Evolutionary conservation across 2,329 filamentous ascomycete species (phyloP).

Genomic region (Sclerotiophoma versabilis): DNA sequence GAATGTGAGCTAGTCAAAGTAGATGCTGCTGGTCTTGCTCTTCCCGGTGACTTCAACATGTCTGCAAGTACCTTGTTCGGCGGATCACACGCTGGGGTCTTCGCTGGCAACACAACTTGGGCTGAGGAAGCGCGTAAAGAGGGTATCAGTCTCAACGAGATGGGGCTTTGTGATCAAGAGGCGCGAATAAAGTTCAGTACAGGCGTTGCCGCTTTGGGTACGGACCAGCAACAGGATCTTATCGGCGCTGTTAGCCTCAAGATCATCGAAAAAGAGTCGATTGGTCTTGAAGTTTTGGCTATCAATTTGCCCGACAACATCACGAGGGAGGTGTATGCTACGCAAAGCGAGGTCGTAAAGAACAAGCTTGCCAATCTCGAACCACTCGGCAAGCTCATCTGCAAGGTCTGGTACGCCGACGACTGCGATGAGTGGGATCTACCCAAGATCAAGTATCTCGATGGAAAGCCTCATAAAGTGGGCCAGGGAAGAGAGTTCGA

Average conservation of each 20-base stretch:
- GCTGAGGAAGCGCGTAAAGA: constrained; percentile 35
- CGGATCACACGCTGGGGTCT: constrained; percentile 57
- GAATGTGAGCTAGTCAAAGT: constrained; percentile 71
- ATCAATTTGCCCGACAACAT: constrained; percentile 58
- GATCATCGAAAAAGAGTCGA: constrained; percentile 28
- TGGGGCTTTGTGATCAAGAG: constrained; percentile 54
- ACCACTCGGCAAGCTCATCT: constrained; percentile 62
- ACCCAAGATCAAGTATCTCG: constrained; percentile 38
- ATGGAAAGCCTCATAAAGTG: constrained; percentile 26
- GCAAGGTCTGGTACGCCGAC: constrained; percentile 58
- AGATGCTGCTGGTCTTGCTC: constrained; percentile 56
- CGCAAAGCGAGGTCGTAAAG: constrained; percentile 39
- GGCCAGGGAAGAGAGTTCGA: constrained; percentile 52
- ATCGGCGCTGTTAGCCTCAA: constrained; percentile 31
- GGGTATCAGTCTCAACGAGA: constrained; percentile 23
- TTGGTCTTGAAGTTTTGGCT: constrained; percentile 52
- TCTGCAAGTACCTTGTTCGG: constrained; percentile 74
- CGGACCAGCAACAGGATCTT: constrained; percentile 50
- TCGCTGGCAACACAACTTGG: constrained; percentile 54
- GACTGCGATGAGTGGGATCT: constrained; percentile 49
- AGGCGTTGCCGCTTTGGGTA: constrained; percentile 58
- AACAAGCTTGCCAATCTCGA: constrained; percentile 53
- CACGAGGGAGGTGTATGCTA: constrained; percentile 56
- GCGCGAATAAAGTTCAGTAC: constrained; percentile 60
- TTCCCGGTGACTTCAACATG: constrained; percentile 84